Conservation (phyloP, 257 asterid species). For the Perilla frutescens region DNA sequence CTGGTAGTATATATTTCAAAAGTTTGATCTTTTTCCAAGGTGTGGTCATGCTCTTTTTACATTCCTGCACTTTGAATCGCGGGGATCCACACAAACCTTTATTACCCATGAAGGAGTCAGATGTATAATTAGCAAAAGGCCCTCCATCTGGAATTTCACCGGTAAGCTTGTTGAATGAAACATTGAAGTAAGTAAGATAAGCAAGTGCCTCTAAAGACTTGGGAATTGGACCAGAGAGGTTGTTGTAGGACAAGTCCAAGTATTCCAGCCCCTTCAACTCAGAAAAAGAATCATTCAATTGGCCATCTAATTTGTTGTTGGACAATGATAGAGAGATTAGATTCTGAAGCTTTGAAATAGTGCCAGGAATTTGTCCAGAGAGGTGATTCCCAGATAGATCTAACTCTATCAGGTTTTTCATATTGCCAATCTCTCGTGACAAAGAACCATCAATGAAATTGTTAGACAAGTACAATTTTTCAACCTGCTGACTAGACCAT, state of each 20-base stretch:
- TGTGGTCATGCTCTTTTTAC: not conserved
- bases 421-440: not conserved
- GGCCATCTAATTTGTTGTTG: not conserved
- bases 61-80: not conserved
- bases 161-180: slow-evolving; percentile 23
- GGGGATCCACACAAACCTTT: slow-evolving; percentile 13
- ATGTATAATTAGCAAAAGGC: slow-evolving; percentile 10
- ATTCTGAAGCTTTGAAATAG: not conserved
- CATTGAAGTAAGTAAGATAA: slow-evolving; percentile 21
- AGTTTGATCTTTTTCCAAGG: not conserved
- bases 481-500: not conserved
- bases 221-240: not conserved
- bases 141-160: slow-evolving; percentile 25
- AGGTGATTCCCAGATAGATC: not conserved
- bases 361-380: not conserved
- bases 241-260: not conserved
- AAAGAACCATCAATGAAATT: not conserved
- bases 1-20: not conserved
- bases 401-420: not conserved
- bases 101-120: not conserved
- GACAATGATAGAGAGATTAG: not conserved
- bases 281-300: not conserved
- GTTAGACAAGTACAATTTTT: not conserved
- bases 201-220: not conserved
- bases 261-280: not conserved